Evolutionary conservation across 2,329 filamentous ascomycete species (phyloP).

Genomic region (Clonostachys rosea): DNA sequence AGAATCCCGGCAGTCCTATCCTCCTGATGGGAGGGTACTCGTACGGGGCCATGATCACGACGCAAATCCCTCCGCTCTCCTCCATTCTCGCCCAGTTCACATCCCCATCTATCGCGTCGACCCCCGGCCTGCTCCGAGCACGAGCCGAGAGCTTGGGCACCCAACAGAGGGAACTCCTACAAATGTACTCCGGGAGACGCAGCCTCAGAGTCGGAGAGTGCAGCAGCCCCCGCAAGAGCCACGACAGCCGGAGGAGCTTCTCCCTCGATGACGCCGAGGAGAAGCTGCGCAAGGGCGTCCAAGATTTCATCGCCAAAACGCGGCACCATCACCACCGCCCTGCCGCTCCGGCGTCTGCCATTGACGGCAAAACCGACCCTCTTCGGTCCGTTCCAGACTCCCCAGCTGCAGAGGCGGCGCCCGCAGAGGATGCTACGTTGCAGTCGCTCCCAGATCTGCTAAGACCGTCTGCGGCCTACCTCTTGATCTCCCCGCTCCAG

Average conservation of each 20-base stretch:
- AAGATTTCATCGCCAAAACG: conserved; percentile 39
- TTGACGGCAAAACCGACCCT: too few relatives aligned
- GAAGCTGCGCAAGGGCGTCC: conserved; percentile 37
- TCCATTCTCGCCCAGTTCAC: conserved; percentile 57
- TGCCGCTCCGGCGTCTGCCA: not conserved
- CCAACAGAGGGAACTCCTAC: conserved; percentile 48
- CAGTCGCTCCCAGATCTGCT: conserved; percentile 24
- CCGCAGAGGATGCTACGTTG: conserved; percentile 14
- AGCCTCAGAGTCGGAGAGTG: conserved; percentile 4
- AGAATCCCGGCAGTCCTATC: conserved; percentile 14
- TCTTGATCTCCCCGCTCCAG: conserved; percentile 65
- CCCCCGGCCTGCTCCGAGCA: conserved; percentile 64
- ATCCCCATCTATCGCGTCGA: conserved; percentile 36
- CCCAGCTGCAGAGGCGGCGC: conserved; percentile 9
- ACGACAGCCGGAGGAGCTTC: conserved; percentile 15
- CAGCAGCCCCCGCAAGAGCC: conserved; percentile 3
- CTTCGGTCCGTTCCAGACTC: not conserved
- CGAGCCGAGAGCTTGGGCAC: conserved; percentile 65
- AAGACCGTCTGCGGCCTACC: conserved; percentile 42
- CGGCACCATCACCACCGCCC: conserved; percentile 9
- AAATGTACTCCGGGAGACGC: conserved; percentile 2
- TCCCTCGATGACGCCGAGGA: conserved; percentile 43
- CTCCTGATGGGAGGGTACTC: conserved; percentile 78
- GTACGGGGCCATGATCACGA: conserved; percentile 81
- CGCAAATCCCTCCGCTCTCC: conserved; percentile 60